Base-by-base conservation (phyloP, 2,329 filamentous ascomycete species). In the Pezicula rhizophila region DNA sequence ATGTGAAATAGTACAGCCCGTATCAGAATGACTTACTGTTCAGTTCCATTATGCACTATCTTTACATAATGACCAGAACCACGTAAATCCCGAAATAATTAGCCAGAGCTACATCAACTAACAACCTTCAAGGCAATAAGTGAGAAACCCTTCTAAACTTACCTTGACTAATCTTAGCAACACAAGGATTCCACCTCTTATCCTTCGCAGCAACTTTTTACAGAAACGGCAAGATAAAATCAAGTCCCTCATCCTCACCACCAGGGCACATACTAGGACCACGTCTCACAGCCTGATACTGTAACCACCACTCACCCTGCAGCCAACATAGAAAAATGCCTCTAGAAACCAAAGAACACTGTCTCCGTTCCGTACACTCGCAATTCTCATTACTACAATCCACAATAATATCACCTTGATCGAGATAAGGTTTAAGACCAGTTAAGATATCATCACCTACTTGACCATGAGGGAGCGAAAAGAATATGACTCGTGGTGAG, bases 11-110 rank as follows among this genome's bases (percentile, higher is more conserved):
- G 18, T 20, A 18, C 7, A 5, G 14, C 31, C 15, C 2, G 12
- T 11, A 31, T 2, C 4, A 12, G 28, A 31, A 31, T 2, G 28
- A 48, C 52, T 53, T 42, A 51, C 52, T 86, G 82, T 60, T 88
- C 84, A 52, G 88, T 87, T 1, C 83, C 84, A 54, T 88, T 87
- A 61, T 88, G 84, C 4, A 87, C 75, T 82, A 87, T 88, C 69
- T 89, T 88, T 37, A 87, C 81, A 58, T 83, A 88, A 62, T 88
- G 84, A 0, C 84, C 84, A 1, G 78, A 74, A 1, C 84, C 83
- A 0, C 78, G 78, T 2, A 77, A 75, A 0, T 11, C 8, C 28
- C 28, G 3, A 31, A 10, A 31, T 31, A 31, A 10, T 4, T 23
- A 23, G 6, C 6, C 23, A 23, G 23, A 31, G 28, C 28, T 31